phyloP scores from a whole-genome alignment of 352 stramenopile species.

The Halophytophthora batemanensis region DNA sequence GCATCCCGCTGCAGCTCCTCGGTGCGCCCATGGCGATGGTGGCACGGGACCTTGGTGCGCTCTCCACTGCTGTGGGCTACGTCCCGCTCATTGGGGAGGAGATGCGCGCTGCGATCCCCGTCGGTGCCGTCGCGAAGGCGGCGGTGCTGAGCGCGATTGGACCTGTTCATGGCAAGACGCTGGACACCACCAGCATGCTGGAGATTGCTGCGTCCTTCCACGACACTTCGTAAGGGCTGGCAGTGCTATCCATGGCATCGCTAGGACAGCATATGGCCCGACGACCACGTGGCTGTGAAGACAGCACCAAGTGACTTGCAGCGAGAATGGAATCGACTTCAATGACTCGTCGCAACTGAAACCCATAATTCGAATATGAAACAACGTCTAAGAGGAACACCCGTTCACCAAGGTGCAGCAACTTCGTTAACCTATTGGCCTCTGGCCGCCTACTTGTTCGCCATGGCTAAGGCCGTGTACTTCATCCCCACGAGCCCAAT shows the following conservation, averaged over 20 bases:
- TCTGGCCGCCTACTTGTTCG: constrained; percentile 18
- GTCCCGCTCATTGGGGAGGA: constrained; percentile 71
- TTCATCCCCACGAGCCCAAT: constrained; percentile 72
- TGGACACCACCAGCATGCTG: constrained; percentile 77
- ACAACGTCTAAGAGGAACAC: not conserved
- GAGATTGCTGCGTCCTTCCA: constrained; percentile 78
- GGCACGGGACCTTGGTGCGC: constrained; percentile 46
- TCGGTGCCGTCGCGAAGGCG: constrained; percentile 72
- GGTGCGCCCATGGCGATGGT: constrained; percentile 70
- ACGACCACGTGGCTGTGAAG: too few species aligned
- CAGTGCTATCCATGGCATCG: not conserved
- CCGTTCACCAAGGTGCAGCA: too few species aligned
- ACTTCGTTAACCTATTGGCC: too few species aligned
- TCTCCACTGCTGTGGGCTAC: constrained; percentile 53
- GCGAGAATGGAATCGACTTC: too few species aligned
- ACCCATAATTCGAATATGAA: too few species aligned
- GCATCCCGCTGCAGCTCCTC: constrained; percentile 71
- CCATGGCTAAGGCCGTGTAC: constrained; percentile 56
- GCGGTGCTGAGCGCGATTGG: constrained; percentile 81
- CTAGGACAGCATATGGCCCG: not conserved
- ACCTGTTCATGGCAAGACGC: constrained; percentile 41
- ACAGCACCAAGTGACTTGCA: too few species aligned
- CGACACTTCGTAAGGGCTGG: constrained; percentile 41
- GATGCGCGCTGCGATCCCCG: constrained; percentile 61
- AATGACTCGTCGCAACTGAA: too few species aligned